A percentile compares a stretch with the other conserved stretches of the same genome.
Evolutionary conservation across 306 rosid genomes (phyloP).

Genomic region (Ammopiptanthus mongolicus): DNA sequence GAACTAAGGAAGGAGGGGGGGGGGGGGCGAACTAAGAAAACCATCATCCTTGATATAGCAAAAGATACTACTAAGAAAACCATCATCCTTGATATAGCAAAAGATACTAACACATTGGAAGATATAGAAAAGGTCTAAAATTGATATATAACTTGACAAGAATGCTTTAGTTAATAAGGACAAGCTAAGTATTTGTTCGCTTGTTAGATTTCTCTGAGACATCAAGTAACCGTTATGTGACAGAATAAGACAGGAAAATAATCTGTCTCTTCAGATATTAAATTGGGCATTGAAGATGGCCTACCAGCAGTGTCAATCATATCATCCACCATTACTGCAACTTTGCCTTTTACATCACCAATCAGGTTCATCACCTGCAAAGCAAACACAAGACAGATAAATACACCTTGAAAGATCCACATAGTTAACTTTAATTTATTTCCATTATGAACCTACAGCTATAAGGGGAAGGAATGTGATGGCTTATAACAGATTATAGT

Average conservation of each 20-base stretch:
- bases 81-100: background rate
- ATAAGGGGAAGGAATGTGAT: background rate
- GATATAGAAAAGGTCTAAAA: background rate
- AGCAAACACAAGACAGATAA: conserved; percentile 14
- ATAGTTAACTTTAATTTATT: background rate
- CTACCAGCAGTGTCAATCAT: conserved; percentile 99
- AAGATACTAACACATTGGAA: background rate
- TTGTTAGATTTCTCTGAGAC: background rate
- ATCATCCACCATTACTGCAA: conserved; percentile 98
- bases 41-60: background rate
- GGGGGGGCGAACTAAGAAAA: background rate
- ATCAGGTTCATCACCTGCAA: conserved; percentile 92
- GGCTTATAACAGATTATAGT: background rate
- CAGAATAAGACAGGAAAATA: background rate
- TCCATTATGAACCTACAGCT: background rate
- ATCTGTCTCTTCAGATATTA: background rate
- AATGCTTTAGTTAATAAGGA: background rate
- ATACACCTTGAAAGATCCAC: background rate
- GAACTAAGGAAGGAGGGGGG: background rate
- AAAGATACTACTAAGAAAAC: background rate
- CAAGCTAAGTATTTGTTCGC: background rate
- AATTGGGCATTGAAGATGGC: conserved; percentile 22
- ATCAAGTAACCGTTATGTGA: background rate
- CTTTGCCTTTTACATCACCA: conserved; percentile 96
- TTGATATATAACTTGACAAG: background rate